These are phyloP conservation scores for Fagopyrum tataricum DNA, from an alignment of 148 eudicot genomes.

Conservation along the genomic window DNA sequence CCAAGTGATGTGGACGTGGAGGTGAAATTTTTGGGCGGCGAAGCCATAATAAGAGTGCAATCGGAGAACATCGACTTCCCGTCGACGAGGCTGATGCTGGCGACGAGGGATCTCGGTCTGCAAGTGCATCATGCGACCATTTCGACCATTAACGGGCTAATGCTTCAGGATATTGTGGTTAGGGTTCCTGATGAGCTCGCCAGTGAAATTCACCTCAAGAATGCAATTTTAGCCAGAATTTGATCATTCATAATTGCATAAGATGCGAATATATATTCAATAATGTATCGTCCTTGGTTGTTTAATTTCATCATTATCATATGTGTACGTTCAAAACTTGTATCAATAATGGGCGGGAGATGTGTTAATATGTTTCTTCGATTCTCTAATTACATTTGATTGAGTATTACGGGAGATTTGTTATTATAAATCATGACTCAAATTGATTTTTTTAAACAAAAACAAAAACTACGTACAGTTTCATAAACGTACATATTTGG, in stretches of 20 bases:
- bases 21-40: conserved; percentile 48
- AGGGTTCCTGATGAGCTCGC: conserved; percentile 28
- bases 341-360: too few species aligned
- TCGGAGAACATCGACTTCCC: conserved; percentile 47
- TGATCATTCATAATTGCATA: neutral
- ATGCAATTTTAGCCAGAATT: conserved; percentile 16
- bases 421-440: too few species aligned
- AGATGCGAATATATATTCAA: neutral
- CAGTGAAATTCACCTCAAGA: conserved; percentile 28
- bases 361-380: too few species aligned
- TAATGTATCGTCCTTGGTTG: too few species aligned
- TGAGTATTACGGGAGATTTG: too few species aligned
- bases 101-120: conserved; percentile 48
- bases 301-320: too few species aligned
- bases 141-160: conserved; percentile 45
- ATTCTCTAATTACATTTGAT: too few species aligned
- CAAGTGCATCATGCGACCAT: conserved; percentile 67
- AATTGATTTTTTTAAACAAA: too few species aligned
- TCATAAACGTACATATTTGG: too few species aligned
- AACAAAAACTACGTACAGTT: too few species aligned
- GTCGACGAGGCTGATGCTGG: conserved; percentile 57
- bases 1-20: conserved; percentile 28
- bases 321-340: too few species aligned
- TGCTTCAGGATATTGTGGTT: conserved; percentile 75
- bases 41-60: conserved; percentile 71